These are phyloP conservation scores for Candida rishiriensis DNA, from an alignment of 805 yeast species.

Conservation along the genomic window DNA sequence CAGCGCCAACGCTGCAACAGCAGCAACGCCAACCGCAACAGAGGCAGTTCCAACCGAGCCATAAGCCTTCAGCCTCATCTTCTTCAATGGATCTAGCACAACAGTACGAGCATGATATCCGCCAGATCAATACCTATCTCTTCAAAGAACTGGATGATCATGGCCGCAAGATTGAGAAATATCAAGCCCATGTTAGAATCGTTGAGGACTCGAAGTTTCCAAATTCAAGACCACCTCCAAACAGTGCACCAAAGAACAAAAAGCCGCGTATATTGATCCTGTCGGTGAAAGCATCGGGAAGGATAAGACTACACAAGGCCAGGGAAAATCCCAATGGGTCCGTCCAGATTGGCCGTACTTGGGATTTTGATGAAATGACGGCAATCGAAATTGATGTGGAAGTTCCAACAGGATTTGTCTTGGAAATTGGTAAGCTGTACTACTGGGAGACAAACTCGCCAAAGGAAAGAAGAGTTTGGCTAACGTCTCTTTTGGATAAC, in stretches of 20 bases:
- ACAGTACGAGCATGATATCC: constrained; percentile 55
- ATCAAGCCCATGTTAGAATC: constrained; percentile 72
- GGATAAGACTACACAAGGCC: constrained; percentile 78
- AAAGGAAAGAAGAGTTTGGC: constrained; percentile 55
- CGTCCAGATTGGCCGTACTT: constrained; percentile 87
- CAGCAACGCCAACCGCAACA: neutral
- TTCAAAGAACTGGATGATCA: constrained; percentile 43
- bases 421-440: constrained; percentile 69
- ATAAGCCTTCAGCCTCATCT: constrained; percentile 13
- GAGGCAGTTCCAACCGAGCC: constrained; percentile 4
- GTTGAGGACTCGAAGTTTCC: constrained; percentile 73
- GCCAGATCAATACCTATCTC: constrained; percentile 42
- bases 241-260: constrained; percentile 41
- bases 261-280: constrained; percentile 60
- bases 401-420: constrained; percentile 51
- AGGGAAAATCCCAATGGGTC: constrained; percentile 69
- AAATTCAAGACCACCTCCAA: constrained; percentile 60
- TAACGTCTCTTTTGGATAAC: constrained; percentile 46
- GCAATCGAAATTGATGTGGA: constrained; percentile 49
- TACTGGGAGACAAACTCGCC: constrained; percentile 72
- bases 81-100: constrained; percentile 41
- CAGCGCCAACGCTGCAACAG: neutral
- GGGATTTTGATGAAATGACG: constrained; percentile 74
- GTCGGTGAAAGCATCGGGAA: constrained; percentile 60
- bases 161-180: constrained; percentile 46